Base-by-base conservation (phyloP, 352 stramenopile genomes). In the Globisporangium polare region DNA sequence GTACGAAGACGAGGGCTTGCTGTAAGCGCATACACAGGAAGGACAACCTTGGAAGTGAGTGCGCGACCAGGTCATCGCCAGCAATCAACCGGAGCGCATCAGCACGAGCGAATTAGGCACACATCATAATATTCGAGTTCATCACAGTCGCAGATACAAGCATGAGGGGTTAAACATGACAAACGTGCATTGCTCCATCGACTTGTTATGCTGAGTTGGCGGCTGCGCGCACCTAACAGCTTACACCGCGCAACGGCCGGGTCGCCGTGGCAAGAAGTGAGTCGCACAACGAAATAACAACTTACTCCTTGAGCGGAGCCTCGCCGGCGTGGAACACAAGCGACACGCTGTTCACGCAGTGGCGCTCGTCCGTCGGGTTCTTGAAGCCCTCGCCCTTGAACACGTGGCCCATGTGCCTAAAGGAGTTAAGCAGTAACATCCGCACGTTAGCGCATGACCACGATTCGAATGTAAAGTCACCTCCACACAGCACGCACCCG, bases 261-360 rank as follows among this genome's bases (percentile, higher is more conserved):
- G n/a, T n/a, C n/a, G n/a, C n/a, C n/a, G n/a, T n/a, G n/a, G n/a
- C n/a, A n/a, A n/a, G n/a, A n/a, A n/a, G n/a, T n/a, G n/a, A 49
- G 8, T 49, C 42, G 42, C n/a, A 49, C n/a, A 27, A 24, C 12
- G 47, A 37, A 42, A 35, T 22, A 17, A 33, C n/a, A 57, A 39
- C 22, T 52, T 67, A 62, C 42, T 61, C 75, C 60, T 82, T 63
- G 59, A 71, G 55, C 53, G 73, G 66, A 43, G 80, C 71, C 65
- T 94, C 84, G 51, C 78, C 77, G 0, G 69, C 70, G 53, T 92
- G 75, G 70, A 96, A 97, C 54, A 91, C 76, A 33, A 96, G 80
- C 57, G 88, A 96, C 27, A 93, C 83, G 55, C 84, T 95, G 78
- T 97, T 97, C 26, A 97, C 89, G 56, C 89, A 97, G 74, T 96